Percentiles rank a stretch among this genome's conserved stretches.
Evolutionary conservation across 202 grass and related monocot species (phyloP).

Genomic region (Cymbopogon flexuosus): DNA sequence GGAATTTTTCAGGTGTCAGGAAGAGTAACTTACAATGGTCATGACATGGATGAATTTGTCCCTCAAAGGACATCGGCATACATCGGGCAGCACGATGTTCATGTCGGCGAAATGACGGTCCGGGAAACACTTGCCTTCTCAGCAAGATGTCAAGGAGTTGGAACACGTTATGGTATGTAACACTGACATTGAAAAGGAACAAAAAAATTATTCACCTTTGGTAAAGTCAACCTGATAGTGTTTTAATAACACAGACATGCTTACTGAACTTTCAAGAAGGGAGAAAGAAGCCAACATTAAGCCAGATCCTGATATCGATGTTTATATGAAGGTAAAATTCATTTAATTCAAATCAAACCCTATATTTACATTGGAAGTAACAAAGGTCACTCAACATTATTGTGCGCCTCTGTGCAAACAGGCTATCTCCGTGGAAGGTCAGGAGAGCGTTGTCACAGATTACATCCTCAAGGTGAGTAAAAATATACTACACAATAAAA

Average conservation of each 20-base stretch:
- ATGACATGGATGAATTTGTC: constrained; percentile 93
- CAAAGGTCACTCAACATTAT: constrained; percentile 3
- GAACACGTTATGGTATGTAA: constrained; percentile 74
- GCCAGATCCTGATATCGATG: constrained; percentile 88
- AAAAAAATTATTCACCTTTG: neutral
- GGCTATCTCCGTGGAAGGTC: constrained; percentile 92
- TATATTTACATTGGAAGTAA: neutral
- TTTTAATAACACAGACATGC: constrained; percentile 60
- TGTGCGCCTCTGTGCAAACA: constrained; percentile 26
- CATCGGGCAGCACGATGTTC: constrained; percentile 78
- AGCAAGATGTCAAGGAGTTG: constrained; percentile 85
- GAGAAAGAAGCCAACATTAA: constrained; percentile 88
- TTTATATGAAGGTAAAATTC: constrained; percentile 83
- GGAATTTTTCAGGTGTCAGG: constrained; percentile 60
- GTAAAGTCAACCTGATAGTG: neutral
- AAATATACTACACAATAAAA: constrained; percentile 6
- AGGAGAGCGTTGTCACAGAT: constrained; percentile 80
- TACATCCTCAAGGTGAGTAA: constrained; percentile 84
- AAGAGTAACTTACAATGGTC: constrained; percentile 79
- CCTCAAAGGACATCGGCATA: constrained; percentile 87
- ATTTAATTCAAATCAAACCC: constrained; percentile 19
- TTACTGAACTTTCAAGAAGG: constrained; percentile 84
- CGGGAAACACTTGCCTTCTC: constrained; percentile 82
- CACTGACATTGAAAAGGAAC: neutral
- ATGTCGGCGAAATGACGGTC: constrained; percentile 88